Base-by-base conservation (phyloP, 2,329 filamentous ascomycete genomes). In the Trichoderma guizhouense region DNA sequence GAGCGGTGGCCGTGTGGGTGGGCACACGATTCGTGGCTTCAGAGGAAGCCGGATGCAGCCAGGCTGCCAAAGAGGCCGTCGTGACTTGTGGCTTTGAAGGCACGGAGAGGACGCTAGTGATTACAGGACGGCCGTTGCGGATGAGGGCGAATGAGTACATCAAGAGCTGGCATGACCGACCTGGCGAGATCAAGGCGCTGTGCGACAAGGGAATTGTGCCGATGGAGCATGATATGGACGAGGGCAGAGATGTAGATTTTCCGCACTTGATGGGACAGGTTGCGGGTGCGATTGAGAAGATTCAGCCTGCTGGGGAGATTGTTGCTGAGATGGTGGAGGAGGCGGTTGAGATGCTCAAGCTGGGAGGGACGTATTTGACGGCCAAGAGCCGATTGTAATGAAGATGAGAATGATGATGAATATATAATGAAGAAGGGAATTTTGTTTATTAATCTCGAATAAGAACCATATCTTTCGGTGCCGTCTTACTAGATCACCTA, bases 211-310 rank as follows among this genome's bases (percentile, higher is more conserved):
- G 95, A 0, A 83, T 97, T 34, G 91, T 97, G 73, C 95, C 95
- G 1, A 85, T 98, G 74, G 89, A 92, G 82, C 86, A 93, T 78
- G 95, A 98, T 79, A 85, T 97, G 77, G 93, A 97, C 64, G 87
- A 94, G 69, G 92, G 92, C 1, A 91, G 90, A 70, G 94, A 97
- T 53, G 84, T 97, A 14, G 95, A 98, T 78, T 85, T 92, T 71
- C 95, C 95, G 14, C 94, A 95, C 81, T 80, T 98, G 78, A 98
- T 98, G 95, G 95, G 95, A 1, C 94, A 97, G 83, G 95, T 98
- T 9, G 93, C 94, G 1, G 95, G 92, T 2, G 87, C 91, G 1
- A 93, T 98, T 71, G 81, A 84, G 39, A 89, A 91, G 75, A 89
- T 98, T 72, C 90, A 96, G 84, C 94, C 95, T 0, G 95, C 95